These are phyloP conservation scores for Rhizopogon salebrosus DNA, from an alignment of 768 basidiomycete genomes.

Conservation along the genomic window DNA sequence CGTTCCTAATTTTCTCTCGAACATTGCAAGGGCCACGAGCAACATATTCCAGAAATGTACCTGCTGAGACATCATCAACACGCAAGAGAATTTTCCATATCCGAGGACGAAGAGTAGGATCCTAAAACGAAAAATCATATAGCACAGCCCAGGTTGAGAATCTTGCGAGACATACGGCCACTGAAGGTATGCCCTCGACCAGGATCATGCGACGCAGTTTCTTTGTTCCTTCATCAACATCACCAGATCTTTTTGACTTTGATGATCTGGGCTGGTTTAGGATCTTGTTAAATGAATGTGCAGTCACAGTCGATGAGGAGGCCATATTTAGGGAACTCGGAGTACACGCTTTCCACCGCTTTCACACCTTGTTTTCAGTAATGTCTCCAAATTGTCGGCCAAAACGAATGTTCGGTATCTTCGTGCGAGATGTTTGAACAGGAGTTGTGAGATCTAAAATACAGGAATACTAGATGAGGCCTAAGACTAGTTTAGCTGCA, in stretches of 20 bases:
- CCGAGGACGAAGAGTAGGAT: conserved; percentile 77
- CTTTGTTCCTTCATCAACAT: conserved; percentile 80
- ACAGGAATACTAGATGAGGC: too few species aligned
- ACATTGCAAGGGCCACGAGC: conserved; percentile 82
- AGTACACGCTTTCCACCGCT: too few species aligned
- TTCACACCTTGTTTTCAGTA: too few species aligned
- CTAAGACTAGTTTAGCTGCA: too few species aligned
- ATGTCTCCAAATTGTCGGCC: too few species aligned
- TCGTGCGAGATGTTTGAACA: too few species aligned
- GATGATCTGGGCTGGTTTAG: conserved; percentile 67
- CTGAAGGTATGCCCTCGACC: conserved; percentile 84
- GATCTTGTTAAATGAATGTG: conserved; percentile 79
- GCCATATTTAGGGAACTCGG: too few species aligned
- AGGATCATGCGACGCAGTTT: conserved; percentile 84
- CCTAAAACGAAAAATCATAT: conserved; percentile 37
- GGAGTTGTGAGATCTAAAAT: too few species aligned
- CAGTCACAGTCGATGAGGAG: conserved; percentile 33
- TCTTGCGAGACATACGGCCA: conserved; percentile 44
- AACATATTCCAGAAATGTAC: conserved; percentile 73
- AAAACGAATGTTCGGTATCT: too few species aligned
- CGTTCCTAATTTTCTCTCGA: conserved; percentile 90
- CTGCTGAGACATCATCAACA: conserved; percentile 72
- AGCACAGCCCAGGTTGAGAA: background rate
- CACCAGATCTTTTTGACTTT: conserved; percentile 55
- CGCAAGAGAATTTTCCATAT: conserved; percentile 94